Percentiles rank a stretch among this genome's conserved stretches.
These are phyloP conservation scores for Volvariella surrecta DNA, from an alignment of 1,284 basidiomycete genomes.

Conservation along the genomic window DNA sequence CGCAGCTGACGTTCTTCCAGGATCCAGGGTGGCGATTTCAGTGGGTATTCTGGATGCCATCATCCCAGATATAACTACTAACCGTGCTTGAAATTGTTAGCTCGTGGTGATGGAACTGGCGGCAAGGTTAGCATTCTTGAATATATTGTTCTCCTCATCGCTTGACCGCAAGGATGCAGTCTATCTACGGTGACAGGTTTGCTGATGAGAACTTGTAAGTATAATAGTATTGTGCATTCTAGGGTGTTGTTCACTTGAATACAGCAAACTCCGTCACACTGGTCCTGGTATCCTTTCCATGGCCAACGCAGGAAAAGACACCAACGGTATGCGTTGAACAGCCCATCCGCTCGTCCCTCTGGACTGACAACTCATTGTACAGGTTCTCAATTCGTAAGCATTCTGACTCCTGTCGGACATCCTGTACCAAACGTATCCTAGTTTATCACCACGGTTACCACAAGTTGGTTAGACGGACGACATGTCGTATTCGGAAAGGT, in stretches of 20 bases:
- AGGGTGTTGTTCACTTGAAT: slow-evolving; percentile 3
- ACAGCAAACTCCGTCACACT: slow-evolving; percentile 84
- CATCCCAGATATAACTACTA: not conserved
- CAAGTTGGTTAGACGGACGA: slow-evolving; percentile 70
- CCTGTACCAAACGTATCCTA: slow-evolving; percentile 21
- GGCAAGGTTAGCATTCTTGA: slow-evolving; percentile 48
- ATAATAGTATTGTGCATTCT: not conserved
- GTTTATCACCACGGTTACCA: slow-evolving; percentile 80
- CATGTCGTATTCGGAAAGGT: slow-evolving; percentile 91
- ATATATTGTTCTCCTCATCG: not conserved
- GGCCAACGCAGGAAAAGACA: slow-evolving; percentile 88
- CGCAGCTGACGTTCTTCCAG: slow-evolving; percentile 26
- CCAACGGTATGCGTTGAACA: slow-evolving; percentile 50
- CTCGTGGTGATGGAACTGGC: slow-evolving; percentile 92
- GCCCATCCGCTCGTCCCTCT: not conserved
- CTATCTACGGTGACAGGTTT: slow-evolving; percentile 90
- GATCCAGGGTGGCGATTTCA: slow-evolving; percentile 94
- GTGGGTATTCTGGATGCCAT: slow-evolving; percentile 26
- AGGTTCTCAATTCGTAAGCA: slow-evolving; percentile 82
- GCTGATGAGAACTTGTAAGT: slow-evolving; percentile 94
- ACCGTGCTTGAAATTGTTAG: slow-evolving; percentile 18
- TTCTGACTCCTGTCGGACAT: not conserved
- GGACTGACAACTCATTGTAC: slow-evolving; percentile 13
- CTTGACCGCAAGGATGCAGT: slow-evolving; percentile 36
- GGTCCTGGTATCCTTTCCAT: slow-evolving; percentile 83